Evolutionary conservation across 192 early-diverging fungal species (phyloP).

Genomic region (Entomortierella parvispora): DNA sequence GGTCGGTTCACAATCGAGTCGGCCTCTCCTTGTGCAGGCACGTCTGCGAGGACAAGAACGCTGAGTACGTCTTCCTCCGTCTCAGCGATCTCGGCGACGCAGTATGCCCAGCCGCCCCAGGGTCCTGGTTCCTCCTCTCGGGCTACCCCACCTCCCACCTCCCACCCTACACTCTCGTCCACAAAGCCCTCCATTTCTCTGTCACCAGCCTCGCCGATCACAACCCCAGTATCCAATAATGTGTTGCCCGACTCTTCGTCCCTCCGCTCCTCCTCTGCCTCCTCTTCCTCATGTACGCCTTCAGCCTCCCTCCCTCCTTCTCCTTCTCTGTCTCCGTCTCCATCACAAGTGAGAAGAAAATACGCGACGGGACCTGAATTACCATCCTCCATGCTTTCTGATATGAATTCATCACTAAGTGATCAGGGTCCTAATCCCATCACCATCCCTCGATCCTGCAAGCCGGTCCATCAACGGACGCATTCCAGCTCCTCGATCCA

Average conservation of each 20-base stretch:
- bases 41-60: slow-evolving; percentile 25
- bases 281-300: background rate
- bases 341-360: background rate
- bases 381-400: too few relatives aligned
- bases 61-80: slow-evolving; percentile 26
- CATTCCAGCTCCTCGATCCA: slow-evolving; percentile 36
- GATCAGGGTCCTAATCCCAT: slow-evolving; percentile 9
- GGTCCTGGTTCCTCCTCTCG: too few relatives aligned
- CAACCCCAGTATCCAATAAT: background rate
- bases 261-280: background rate
- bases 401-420: too few relatives aligned
- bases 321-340: slow-evolving; percentile 4
- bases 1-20: slow-evolving; percentile 51
- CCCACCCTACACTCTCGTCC: background rate
- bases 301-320: slow-evolving; percentile 14
- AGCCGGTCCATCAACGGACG: slow-evolving; percentile 29
- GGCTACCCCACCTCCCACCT: too few relatives aligned
- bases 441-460: slow-evolving; percentile 24
- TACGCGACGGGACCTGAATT: too few relatives aligned
- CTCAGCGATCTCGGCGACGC: background rate
- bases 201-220: slow-evolving; percentile 3
- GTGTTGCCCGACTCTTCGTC: slow-evolving; percentile 4
- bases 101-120: too few relatives aligned
- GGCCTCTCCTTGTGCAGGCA: slow-evolving; percentile 7
- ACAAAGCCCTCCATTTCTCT: background rate